Percentiles rank a stretch among this genome's conserved stretches.
These are phyloP conservation scores for Mortierella hygrophila DNA, from an alignment of 192 early-diverging fungal species.

Conservation along the genomic window DNA sequence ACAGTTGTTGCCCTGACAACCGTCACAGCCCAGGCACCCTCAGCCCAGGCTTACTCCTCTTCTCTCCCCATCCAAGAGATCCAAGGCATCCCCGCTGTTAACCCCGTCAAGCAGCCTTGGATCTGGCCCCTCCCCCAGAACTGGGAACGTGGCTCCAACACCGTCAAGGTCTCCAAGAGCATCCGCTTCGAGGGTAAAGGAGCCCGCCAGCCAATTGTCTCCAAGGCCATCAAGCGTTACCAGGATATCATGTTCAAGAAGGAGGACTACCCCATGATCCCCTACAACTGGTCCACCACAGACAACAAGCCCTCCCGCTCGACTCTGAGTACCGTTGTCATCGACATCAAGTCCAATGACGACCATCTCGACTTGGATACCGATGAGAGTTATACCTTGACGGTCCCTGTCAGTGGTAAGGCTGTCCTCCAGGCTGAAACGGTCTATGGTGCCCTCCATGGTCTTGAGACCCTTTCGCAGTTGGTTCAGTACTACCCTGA, in stretches of 20 bases:
- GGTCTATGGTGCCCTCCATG: slow-evolving; percentile 62
- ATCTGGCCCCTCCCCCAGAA: slow-evolving; percentile 61
- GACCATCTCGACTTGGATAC: slow-evolving; percentile 62
- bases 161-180: slow-evolving; percentile 32
- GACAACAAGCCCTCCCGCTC: slow-evolving; percentile 27
- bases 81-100: slow-evolving; percentile 38
- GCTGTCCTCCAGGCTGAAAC: slow-evolving; percentile 50
- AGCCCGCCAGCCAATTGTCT: slow-evolving; percentile 52
- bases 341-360: slow-evolving; percentile 52
- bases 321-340: slow-evolving; percentile 49
- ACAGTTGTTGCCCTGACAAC: slow-evolving; percentile 14
- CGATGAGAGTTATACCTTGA: slow-evolving; percentile 74
- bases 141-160: slow-evolving; percentile 47
- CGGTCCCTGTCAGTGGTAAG: slow-evolving; percentile 57
- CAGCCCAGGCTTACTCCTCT: not conserved
- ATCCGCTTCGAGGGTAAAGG: slow-evolving; percentile 35
- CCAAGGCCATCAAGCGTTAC: slow-evolving; percentile 64
- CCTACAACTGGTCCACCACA: slow-evolving; percentile 62
- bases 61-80: slow-evolving; percentile 2
- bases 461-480: slow-evolving; percentile 64
- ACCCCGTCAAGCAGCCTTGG: slow-evolving; percentile 55
- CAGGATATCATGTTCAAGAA: slow-evolving; percentile 57
- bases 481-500: slow-evolving; percentile 52
- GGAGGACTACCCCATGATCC: slow-evolving; percentile 64
- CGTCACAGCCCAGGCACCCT: slow-evolving; percentile 4